Evolutionary conservation across 305 asterid genomes (phyloP).

Genomic region (Coffea humblotiana): DNA sequence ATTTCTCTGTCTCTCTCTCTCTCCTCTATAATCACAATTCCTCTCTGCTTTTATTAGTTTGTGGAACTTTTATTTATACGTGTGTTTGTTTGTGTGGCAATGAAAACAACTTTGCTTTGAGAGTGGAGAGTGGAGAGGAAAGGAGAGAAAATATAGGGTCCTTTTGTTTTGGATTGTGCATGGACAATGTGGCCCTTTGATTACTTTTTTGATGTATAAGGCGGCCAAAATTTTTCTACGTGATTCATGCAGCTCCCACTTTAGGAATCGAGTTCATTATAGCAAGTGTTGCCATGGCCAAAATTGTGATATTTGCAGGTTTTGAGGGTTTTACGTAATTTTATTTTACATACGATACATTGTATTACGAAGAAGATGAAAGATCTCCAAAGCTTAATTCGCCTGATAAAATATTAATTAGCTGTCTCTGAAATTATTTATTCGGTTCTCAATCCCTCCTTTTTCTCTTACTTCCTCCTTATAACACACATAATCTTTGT

Average conservation of each 20-base stretch:
- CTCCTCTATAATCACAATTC: slow-evolving; percentile 8
- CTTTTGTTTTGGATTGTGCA: not conserved
- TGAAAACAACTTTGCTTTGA: not conserved
- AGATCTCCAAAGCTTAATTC: no score
- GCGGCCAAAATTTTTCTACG: not conserved
- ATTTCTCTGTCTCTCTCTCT: slow-evolving; percentile 16
- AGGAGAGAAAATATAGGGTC: not conserved
- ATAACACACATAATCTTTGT: no score
- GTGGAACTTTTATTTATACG: not conserved
- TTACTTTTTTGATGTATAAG: no score
- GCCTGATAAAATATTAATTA: no score
- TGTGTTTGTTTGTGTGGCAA: not conserved
- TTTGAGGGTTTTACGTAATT: not conserved
- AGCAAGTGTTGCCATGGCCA: not conserved
- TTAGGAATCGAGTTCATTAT: not conserved
- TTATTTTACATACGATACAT: not conserved
- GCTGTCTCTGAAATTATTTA: no score
- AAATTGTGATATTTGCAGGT: not conserved
- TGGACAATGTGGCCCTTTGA: slow-evolving; percentile 1
- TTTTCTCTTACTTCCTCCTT: no score
- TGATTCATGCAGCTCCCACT: not conserved
- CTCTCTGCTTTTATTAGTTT: slow-evolving; percentile 2
- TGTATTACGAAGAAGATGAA: not conserved
- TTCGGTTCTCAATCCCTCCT: no score
- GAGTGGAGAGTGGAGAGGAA: not conserved